Base-by-base conservation (phyloP, 169 alveolate genomes). In the Plasmodium sp. region DNA sequence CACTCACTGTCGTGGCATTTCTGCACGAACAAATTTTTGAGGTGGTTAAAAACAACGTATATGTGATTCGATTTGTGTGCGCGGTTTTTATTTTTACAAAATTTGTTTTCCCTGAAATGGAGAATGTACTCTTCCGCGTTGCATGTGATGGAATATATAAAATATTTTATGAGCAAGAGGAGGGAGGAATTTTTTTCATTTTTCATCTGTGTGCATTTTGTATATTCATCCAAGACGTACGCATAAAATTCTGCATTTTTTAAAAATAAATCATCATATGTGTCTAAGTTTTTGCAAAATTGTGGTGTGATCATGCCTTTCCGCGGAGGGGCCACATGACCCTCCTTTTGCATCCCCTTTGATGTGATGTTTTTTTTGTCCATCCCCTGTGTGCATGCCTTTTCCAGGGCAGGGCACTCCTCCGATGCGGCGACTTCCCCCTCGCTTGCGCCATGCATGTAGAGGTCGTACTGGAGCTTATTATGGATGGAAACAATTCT, bases 51-150 rank as follows among this genome's bases (percentile, higher is more conserved):
- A 92, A 92, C 84, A 2, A 92, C 27, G 41, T 92, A 92, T 45
- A 92, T 92, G 62, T 92, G 95, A 92, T 92, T 92, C 16, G 95
- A 92, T 82, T 92, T 92, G 41, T 92, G 95, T 51, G 92, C 73
- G 5, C 51, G 56, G 34, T 82, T 83, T 51, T 81, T 92, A 82
- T 92, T 92, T 92, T 83, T 92, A 62, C 95, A 92, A 27, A 45
- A 92, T 72, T 92, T 92, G 77, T 92, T 92, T 81, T 92, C 95
- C n/a, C 79, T 39, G 41, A 92, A 92, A 92, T 74, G 58, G 56
- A 92, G 27, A 14, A 73, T 71, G 74, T 92, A 92, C 77, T 92
- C 95, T 16, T 92, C 92, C 34, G 74, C 9, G 75, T 81, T 81
- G 16, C 10, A 56, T 39, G 92, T 48, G 12, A 92, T 73, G 39